A percentile compares a stretch with the other conserved stretches of the same genome.
Conservation (phyloP, 139 green algal genomes). For the Closterium sp. region DNA sequence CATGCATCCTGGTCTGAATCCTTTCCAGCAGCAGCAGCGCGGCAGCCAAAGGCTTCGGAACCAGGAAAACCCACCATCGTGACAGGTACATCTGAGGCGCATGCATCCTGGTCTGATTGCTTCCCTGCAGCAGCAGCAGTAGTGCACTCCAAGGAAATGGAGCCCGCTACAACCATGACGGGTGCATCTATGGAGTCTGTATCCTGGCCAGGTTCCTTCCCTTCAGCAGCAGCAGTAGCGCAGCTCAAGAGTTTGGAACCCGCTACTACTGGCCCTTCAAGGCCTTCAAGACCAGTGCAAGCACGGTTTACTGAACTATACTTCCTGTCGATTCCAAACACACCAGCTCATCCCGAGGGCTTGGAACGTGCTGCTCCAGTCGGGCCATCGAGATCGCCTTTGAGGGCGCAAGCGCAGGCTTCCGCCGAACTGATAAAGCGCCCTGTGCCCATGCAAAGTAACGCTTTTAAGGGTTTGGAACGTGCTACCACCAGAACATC, state of each 20-base stretch:
- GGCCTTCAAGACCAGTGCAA: background rate
- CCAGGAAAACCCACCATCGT: background rate
- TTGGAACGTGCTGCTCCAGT: background rate
- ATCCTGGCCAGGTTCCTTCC: too few species aligned
- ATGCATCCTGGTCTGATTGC: background rate
- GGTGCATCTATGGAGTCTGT: too few species aligned
- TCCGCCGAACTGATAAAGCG: background rate
- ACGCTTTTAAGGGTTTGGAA: background rate
- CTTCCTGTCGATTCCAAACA: background rate
- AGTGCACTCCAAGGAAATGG: too few species aligned
- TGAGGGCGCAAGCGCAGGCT: background rate
- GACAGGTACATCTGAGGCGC: background rate
- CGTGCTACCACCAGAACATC: background rate
- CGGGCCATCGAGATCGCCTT: background rate
- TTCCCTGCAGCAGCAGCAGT: background rate
- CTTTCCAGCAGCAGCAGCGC: background rate
- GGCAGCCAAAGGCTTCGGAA: too few species aligned
- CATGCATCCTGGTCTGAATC: background rate
- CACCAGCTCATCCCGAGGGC: background rate
- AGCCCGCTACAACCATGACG: too few species aligned
- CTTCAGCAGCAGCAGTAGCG: too few species aligned
- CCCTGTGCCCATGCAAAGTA: background rate
- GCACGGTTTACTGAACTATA: background rate
- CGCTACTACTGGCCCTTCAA: background rate
- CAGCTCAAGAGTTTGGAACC: background rate